A percentile compares a stretch with the other conserved stretches of the same genome.
Conservation (phyloP, 176 grass and related monocot species). For the Juncus inflexus region DNA sequence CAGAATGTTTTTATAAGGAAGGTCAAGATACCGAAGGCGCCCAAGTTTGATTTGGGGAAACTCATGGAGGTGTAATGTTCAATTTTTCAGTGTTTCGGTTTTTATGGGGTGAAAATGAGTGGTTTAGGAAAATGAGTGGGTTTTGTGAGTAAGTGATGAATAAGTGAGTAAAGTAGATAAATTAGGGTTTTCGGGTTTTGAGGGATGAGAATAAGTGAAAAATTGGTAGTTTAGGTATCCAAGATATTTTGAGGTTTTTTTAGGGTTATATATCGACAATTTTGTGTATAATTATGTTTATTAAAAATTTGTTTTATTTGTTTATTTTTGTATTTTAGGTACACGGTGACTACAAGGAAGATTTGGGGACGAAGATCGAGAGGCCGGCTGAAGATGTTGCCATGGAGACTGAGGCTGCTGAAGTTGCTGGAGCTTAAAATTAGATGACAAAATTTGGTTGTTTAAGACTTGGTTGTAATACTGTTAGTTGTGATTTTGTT, state of each 20-base stretch:
- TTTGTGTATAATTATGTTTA: not conserved
- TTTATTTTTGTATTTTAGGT: conserved; percentile 39
- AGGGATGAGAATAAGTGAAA: conserved; percentile 15
- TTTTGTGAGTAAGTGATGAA: not conserved
- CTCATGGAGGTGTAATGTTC: conserved; percentile 74
- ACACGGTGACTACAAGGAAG: conserved; percentile 83
- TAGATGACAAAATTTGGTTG: not conserved
- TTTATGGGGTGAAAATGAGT: too few relatives aligned
- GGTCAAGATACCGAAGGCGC: conserved; percentile 86
- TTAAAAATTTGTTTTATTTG: not conserved
- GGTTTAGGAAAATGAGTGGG: not conserved
- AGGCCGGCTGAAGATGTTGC: conserved; percentile 68
- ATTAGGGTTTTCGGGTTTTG: too few relatives aligned
- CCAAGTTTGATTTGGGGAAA: conserved; percentile 90
- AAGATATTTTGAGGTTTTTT: too few relatives aligned
- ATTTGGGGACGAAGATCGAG: conserved; percentile 70
- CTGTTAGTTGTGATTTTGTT: too few relatives aligned
- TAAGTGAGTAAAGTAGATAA: too few relatives aligned
- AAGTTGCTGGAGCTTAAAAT: conserved; percentile 38
- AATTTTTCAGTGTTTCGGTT: not conserved
- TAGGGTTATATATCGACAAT: not conserved
- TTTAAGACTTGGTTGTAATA: too few relatives aligned
- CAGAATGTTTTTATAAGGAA: conserved; percentile 94
- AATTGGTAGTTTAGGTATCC: conserved; percentile 35
- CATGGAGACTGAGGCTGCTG: conserved; percentile 29